Evolutionary conservation across 129 eudicot genomes (phyloP), one percentile per base, ranked within the genome.

Genomic region (Gnaphalium uliginosum): DNA sequence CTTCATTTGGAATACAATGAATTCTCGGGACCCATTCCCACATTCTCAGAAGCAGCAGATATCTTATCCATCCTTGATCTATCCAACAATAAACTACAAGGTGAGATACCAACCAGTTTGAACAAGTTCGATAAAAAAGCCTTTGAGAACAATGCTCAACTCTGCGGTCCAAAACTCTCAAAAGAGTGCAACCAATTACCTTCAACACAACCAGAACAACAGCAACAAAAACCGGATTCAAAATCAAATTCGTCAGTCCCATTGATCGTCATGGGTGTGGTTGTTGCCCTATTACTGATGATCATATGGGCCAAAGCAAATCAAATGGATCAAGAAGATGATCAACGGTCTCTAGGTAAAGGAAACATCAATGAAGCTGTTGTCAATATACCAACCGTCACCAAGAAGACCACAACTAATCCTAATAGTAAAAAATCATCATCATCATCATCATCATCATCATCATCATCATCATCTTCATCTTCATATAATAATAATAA

Each of bases 1-100:
- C 82, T 88, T 8, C 84, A 76, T 43, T 50, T 90, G 53, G 90
- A 86, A 24, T 25, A 70, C 50, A 93, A 93, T 24, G 78, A 72
- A 25, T 93, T 90, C 64, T 78, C 89, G 2, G 96, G 96, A 27
- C 78, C 83, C 23, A 73, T 90, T 59, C 96, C 93, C 0, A 4
- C 66, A 0, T 66, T 93, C 4, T 56, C 61, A 0, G 96, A 90
- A 25, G 57, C 71, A 0, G 61, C 68, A 0, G 61, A 89, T 39
- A 51, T 71, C 8, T 18, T 93, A 51, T 67, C 58, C 26, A 65
- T 26, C 0, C 33, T 90, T n/a, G 80, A 93, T 64, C 24, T 90
- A 11, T 86, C 96, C 8, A 30, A 80, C 37, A 90, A 93, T 64
- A 76, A 83, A 37, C 71, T 93, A 43, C 85, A 90, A 59, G 96